phyloP scores from a whole-genome alignment of 345 rosid species.

The Boechera stricta region DNA sequence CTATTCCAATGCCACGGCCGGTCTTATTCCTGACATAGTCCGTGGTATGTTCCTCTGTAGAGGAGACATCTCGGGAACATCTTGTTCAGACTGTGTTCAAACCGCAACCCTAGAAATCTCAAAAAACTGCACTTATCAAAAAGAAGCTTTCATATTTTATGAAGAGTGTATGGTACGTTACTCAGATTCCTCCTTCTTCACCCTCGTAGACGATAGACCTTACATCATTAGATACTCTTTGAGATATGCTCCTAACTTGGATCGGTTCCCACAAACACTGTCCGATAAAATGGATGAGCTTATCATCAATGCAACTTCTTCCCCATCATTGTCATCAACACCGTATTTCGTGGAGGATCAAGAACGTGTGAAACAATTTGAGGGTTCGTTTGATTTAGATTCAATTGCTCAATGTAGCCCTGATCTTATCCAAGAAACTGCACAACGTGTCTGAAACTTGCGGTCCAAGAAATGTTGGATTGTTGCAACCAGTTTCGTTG shows the following conservation, averaged over 20 bases:
- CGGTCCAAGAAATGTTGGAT: background rate
- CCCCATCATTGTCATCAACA: background rate
- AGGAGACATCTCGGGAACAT: constrained; percentile 28
- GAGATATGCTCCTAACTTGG: constrained; percentile 8
- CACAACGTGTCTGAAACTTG: constrained; percentile 24
- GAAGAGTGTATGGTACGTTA: constrained; percentile 52
- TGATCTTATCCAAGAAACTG: constrained; percentile 32
- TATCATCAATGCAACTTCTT: constrained; percentile 9
- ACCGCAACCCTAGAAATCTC: constrained; percentile 2
- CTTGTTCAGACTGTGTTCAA: constrained; percentile 46
- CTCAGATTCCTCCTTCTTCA: constrained; percentile 28
- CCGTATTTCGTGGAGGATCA: constrained; percentile 20
- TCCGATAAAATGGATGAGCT: constrained; percentile 22
- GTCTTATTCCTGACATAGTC: constrained; percentile 22
- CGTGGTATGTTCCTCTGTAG: constrained; percentile 46
- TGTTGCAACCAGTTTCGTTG: constrained; percentile 22
- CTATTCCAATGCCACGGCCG: constrained; percentile 9
- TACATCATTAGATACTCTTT: constrained; percentile 18
- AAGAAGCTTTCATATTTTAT: constrained; percentile 41
- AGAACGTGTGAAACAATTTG: constrained; percentile 11
- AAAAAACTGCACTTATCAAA: constrained; percentile 35
- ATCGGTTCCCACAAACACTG: constrained; percentile 4
- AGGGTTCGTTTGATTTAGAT: constrained; percentile 17
- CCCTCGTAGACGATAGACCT: constrained; percentile 11
- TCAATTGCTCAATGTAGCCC: constrained; percentile 30